phyloP scores from a whole-genome alignment of 768 basidiomycete species.

The Mycena rosella region DNA sequence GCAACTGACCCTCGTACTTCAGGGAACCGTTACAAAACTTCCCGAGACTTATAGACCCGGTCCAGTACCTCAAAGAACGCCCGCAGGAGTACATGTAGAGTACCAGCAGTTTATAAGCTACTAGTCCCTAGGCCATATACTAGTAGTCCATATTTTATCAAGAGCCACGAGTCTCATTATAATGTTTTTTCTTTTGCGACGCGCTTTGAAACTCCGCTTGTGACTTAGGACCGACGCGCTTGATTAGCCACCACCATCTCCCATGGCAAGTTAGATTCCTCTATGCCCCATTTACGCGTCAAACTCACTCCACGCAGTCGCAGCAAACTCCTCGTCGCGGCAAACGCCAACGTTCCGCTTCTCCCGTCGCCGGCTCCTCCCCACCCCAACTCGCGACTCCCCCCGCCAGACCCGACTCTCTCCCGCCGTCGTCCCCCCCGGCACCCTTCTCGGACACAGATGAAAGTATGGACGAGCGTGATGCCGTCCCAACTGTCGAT shows the following conservation, averaged over 20 bases:
- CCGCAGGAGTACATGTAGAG: slow-evolving; percentile 34
- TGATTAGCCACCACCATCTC: slow-evolving; percentile 17
- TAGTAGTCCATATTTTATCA: too few relatives aligned
- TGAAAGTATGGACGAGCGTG: slow-evolving; percentile 79
- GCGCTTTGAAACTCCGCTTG: slow-evolving; percentile 25
- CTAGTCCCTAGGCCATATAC: too few relatives aligned
- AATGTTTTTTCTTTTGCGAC: too few relatives aligned
- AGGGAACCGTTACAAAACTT: slow-evolving; percentile 67
- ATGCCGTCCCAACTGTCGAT: slow-evolving; percentile 73
- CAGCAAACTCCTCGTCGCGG: slow-evolving; percentile 62
- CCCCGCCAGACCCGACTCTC: slow-evolving; percentile 73
- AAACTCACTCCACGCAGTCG: slow-evolving; percentile 42
- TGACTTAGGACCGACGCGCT: slow-evolving; percentile 16
- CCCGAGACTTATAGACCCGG: slow-evolving; percentile 53
- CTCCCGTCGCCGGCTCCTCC: slow-evolving; percentile 65
- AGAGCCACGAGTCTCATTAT: too few relatives aligned
- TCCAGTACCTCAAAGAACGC: slow-evolving; percentile 26
- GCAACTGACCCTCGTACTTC: neutral
- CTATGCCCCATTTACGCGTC: slow-evolving; percentile 26
- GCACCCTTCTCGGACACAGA: slow-evolving; percentile 90
- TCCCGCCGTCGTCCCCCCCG: slow-evolving; percentile 90
- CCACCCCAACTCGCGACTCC: slow-evolving; percentile 57
- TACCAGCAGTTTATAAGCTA: too few relatives aligned
- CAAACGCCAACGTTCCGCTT: slow-evolving; percentile 74
- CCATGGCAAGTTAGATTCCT: slow-evolving; percentile 13